phyloP scores from a whole-genome alignment of 352 stramenopile genomes.

The Phytopythium sindhum region DNA sequence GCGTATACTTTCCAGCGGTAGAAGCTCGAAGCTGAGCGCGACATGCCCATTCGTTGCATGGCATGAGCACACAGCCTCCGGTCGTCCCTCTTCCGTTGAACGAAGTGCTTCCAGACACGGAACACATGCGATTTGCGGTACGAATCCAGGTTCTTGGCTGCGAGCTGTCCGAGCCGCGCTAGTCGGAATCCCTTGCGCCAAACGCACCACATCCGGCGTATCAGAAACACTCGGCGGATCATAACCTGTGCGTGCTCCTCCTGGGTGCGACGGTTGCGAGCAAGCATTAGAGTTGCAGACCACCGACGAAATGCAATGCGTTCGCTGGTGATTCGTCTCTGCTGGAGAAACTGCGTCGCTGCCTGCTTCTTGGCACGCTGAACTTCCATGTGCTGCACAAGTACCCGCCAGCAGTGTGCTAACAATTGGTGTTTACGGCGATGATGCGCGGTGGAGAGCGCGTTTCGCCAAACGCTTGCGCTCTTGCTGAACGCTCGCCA shows the following conservation, averaged over 20 bases:
- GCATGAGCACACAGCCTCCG: constrained; percentile 1
- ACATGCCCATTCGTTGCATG: constrained; percentile 9
- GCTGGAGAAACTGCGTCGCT: neutral
- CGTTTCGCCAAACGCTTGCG: neutral
- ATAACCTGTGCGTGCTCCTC: constrained; percentile 9
- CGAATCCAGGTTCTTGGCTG: constrained; percentile 10
- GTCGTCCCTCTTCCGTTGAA: constrained; percentile 2
- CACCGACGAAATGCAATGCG: constrained; percentile 10
- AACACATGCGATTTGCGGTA: constrained; percentile 11
- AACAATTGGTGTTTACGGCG: constrained; percentile 1
- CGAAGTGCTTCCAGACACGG: constrained; percentile 21
- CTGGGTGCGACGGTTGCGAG: constrained; percentile 1
- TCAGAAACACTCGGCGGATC: constrained; percentile 4
- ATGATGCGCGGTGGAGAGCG: constrained; percentile 7
- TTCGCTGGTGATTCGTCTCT: neutral
- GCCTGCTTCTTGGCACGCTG: constrained; percentile 12
- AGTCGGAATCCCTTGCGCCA: constrained; percentile 20
- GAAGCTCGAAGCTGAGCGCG: constrained; percentile 14
- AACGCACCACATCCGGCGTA: constrained; percentile 8
- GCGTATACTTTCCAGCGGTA: constrained; percentile 16
- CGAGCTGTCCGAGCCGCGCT: constrained; percentile 7
- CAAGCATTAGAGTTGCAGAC: neutral
- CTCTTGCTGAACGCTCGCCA: constrained; percentile 12
- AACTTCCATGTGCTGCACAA: constrained; percentile 10
- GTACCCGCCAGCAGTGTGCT: constrained; percentile 9